These are phyloP conservation scores for Neostapfia colusana DNA, from an alignment of 176 grass and related monocot genomes.

Conservation along the genomic window DNA sequence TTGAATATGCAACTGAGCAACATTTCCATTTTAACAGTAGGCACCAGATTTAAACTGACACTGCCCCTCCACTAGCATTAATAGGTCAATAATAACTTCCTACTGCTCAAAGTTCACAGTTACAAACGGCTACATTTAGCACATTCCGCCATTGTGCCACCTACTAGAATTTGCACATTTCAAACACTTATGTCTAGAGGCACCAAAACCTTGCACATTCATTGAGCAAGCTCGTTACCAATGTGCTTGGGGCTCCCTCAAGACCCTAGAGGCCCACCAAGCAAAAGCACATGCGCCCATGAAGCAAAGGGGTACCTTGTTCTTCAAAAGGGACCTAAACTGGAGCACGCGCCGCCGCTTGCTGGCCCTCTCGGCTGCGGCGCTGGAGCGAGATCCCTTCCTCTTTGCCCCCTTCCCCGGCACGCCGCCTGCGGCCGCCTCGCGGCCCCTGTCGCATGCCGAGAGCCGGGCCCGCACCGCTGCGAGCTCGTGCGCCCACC, in stretches of 20 bases:
- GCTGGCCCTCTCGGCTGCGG: conserved; percentile 21
- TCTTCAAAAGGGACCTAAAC: conserved; percentile 16
- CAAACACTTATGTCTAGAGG: background rate
- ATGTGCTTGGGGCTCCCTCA: background rate
- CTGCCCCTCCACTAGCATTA: background rate
- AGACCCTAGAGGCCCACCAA: conserved; percentile 20
- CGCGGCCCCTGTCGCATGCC: background rate
- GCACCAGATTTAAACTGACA: background rate
- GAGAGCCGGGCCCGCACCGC: conserved; percentile 4
- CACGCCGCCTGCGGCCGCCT: background rate
- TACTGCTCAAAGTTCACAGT: background rate
- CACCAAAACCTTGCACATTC: conserved; percentile 4
- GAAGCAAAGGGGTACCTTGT: conserved; percentile 47
- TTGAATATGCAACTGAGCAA: background rate
- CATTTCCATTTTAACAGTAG: background rate
- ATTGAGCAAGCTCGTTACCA: background rate
- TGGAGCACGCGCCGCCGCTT: conserved; percentile 37
- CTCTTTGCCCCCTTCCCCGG: conserved; percentile 37
- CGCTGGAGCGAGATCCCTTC: conserved; percentile 16
- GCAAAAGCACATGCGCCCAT: conserved; percentile 32
- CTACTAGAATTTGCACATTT: background rate
- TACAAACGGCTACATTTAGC: background rate
- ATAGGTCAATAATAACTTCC: background rate
- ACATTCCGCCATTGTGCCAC: background rate
- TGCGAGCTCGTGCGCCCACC: conserved; percentile 50